Evolutionary conservation across 2,329 filamentous ascomycete genomes (phyloP).

Genomic region (Lasiodiplodia citricola): DNA sequence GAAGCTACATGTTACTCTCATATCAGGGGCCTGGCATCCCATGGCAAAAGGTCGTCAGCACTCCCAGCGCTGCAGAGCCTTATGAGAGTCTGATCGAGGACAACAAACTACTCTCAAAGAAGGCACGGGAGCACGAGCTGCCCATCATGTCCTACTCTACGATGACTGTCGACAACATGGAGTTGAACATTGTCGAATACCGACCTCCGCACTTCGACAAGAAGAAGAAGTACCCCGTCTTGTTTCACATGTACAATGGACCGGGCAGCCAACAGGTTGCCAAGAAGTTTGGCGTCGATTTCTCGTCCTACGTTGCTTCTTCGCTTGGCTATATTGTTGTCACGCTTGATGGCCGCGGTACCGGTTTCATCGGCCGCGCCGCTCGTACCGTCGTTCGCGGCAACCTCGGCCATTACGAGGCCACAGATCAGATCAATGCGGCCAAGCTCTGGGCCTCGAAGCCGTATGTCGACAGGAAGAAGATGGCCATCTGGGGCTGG

Average conservation of each 20-base stretch:
- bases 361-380: constrained; percentile 85
- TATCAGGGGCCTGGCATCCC: constrained; percentile 86
- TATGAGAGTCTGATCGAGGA: constrained; percentile 78
- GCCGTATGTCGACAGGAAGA: constrained; percentile 78
- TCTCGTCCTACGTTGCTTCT: constrained; percentile 86
- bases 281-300: constrained; percentile 82
- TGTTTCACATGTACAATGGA: constrained; percentile 94
- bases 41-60: constrained; percentile 88
- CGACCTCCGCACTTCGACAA: constrained; percentile 87
- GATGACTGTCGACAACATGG: constrained; percentile 80
- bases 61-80: constrained; percentile 67
- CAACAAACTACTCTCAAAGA: constrained; percentile 72
- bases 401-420: constrained; percentile 83
- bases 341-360: constrained; percentile 91
- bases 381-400: constrained; percentile 82
- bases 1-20: constrained; percentile 81
- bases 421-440: constrained; percentile 87
- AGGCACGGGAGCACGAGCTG: constrained; percentile 77
- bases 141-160: constrained; percentile 83
- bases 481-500: constrained; percentile 98
- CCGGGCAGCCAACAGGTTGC: constrained; percentile 89
- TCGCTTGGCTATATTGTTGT: constrained; percentile 90
- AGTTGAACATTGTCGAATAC: constrained; percentile 77
- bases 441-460: constrained; percentile 83
- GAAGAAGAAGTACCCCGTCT: constrained; percentile 85